Conservation (phyloP, 345 rosid genomes). For the Iberis pinnata region DNA sequence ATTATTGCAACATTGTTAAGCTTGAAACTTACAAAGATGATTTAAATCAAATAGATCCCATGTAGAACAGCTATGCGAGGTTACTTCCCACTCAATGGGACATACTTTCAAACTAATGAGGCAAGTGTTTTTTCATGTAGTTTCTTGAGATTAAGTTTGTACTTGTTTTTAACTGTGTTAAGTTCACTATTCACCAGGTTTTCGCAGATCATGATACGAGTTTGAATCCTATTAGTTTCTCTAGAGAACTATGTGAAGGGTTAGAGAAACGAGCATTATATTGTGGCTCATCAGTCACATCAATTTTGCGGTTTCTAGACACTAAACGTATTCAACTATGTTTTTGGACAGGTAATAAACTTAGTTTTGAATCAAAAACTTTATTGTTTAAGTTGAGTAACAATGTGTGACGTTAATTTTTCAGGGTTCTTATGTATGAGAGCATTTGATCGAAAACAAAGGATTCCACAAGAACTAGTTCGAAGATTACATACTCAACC, state of each 20-base stretch:
- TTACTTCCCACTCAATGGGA: constrained; percentile 67
- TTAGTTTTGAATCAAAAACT: neutral
- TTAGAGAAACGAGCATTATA: constrained; percentile 33
- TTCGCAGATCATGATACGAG: constrained; percentile 68
- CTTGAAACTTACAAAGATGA: neutral
- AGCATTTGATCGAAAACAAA: constrained; percentile 33
- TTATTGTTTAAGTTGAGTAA: neutral
- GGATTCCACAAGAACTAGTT: constrained; percentile 33
- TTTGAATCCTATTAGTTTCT: constrained; percentile 31
- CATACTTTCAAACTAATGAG: constrained; percentile 78
- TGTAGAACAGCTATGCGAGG: constrained; percentile 48
- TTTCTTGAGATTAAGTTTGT: neutral
- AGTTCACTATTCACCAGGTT: constrained; percentile 33
- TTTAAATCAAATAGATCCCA: constrained; percentile 42
- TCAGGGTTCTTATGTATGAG: constrained; percentile 52
- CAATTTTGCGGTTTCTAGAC: constrained; percentile 32
- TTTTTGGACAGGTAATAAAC: constrained; percentile 36
- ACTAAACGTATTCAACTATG: constrained; percentile 15
- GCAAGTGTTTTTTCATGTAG: constrained; percentile 17
- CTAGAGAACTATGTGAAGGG: constrained; percentile 31
- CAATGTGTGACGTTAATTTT: neutral
- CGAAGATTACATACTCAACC: constrained; percentile 35
- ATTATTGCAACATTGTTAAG: neutral
- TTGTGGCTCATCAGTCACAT: constrained; percentile 39
- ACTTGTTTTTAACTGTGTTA: neutral